A percentile compares a stretch with the other conserved stretches of the same genome.
Evolutionary conservation across 2,329 filamentous ascomycete genomes (phyloP).

Genomic region (Gyromitra esculenta): DNA sequence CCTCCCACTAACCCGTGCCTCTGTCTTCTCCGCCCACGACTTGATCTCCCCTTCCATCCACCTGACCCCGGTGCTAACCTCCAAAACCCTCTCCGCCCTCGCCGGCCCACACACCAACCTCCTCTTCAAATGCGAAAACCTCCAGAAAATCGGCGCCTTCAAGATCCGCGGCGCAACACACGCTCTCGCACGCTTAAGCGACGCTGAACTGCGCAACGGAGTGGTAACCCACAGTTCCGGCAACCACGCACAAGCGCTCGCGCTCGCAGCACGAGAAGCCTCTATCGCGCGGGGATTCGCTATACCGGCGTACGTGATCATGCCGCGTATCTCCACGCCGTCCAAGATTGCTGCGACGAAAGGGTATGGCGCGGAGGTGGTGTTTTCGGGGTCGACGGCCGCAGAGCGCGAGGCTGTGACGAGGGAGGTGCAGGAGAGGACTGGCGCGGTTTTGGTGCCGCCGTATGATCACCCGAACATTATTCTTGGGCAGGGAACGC

Average conservation of each 20-base stretch:
- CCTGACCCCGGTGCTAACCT: constrained; percentile 83
- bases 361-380: constrained; percentile 78
- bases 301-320: constrained; percentile 87
- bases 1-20: constrained; percentile 75
- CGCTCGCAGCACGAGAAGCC: constrained; percentile 75
- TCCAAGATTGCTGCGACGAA: constrained; percentile 86
- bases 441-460: constrained; percentile 81
- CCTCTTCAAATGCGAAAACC: constrained; percentile 96
- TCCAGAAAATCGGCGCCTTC: constrained; percentile 90
- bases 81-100: constrained; percentile 75
- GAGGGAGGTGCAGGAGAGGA: constrained; percentile 72
- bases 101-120: constrained; percentile 78
- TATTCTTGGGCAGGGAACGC: constrained; percentile 91
- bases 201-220: constrained; percentile 70
- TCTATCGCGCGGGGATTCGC: constrained; percentile 65
- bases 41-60: constrained; percentile 81
- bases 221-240: constrained; percentile 92
- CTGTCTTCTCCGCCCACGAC: constrained; percentile 75
- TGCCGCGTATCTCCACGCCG: constrained; percentile 86
- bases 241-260: constrained; percentile 95
- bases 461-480: constrained; percentile 94
- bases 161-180: constrained; percentile 93
- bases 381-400: constrained; percentile 83
- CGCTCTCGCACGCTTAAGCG: constrained; percentile 72
- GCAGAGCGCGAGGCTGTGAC: constrained; percentile 83